These are phyloP conservation scores for Syzygium syzygioides DNA, from an alignment of 441 rosid species.

Conservation along the genomic window DNA sequence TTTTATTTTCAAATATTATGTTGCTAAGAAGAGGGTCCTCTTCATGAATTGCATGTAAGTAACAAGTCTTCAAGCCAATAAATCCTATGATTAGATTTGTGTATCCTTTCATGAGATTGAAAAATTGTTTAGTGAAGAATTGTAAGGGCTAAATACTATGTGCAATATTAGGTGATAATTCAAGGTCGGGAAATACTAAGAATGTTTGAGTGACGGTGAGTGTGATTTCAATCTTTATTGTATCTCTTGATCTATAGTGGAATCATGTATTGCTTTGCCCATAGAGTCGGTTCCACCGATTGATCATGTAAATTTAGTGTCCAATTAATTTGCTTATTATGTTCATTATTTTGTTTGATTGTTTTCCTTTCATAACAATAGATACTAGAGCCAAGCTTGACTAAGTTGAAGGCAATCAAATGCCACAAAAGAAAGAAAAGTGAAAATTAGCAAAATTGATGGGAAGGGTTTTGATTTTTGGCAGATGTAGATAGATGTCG, in stretches of 20 bases:
- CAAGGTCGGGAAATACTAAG: background rate
- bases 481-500: background rate
- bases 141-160: too few relatives aligned
- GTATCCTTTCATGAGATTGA: background rate
- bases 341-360: background rate
- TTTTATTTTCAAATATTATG: background rate
- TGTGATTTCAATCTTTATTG: background rate
- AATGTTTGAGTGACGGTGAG: background rate
- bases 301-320: accelerated
- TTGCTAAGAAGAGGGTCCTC: background rate
- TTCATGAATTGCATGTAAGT: background rate
- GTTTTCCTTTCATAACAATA: background rate
- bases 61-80: background rate
- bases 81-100: background rate
- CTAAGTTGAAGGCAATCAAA: background rate
- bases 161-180: background rate
- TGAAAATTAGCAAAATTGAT: background rate
- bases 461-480: background rate
- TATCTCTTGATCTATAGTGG: background rate
- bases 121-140: background rate
- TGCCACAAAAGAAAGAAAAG: accelerated
- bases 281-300: background rate
- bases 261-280: background rate
- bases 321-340: background rate
- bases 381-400: background rate